Conservation (phyloP, 345 rosid species). For the Streptanthus diversifolius region DNA sequence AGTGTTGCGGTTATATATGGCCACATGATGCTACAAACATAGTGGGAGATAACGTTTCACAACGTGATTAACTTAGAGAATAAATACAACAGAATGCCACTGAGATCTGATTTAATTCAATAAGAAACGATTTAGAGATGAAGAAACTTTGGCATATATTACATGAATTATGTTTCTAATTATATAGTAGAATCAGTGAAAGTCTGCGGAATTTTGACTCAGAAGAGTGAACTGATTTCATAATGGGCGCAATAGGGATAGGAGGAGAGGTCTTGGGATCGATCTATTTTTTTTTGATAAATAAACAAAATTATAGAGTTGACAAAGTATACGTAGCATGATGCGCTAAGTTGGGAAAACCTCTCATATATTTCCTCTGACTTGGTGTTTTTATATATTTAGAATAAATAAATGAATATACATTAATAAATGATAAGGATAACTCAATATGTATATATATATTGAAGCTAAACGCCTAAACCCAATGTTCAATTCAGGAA, state of each 20-base stretch:
- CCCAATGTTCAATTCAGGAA: neutral
- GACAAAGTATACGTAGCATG: neutral
- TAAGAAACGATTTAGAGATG: neutral
- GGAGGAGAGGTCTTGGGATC: neutral
- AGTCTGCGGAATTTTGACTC: neutral
- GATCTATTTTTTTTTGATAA: neutral
- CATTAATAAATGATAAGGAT: neutral
- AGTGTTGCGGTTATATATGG: too few relatives aligned
- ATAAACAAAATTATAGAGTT: neutral
- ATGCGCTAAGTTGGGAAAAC: slow-evolving; percentile 17
- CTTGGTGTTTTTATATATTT: slow-evolving; percentile 6
- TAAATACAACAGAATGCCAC: neutral
- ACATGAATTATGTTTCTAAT: neutral
- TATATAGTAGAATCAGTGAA: neutral
- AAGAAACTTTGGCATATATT: neutral
- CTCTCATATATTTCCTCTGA: slow-evolving; percentile 3
- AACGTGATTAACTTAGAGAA: neutral
- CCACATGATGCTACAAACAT: neutral
- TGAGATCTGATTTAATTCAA: neutral
- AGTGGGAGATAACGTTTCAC: neutral
- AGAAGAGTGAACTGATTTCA: neutral
- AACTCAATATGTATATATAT: neutral
- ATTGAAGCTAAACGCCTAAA: neutral
- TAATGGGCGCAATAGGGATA: neutral
- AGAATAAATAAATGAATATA: too few relatives aligned